These are phyloP conservation scores for Mycosphaerella sp. DNA, from an alignment of 2,329 filamentous ascomycete genomes.

Conservation along the genomic window DNA sequence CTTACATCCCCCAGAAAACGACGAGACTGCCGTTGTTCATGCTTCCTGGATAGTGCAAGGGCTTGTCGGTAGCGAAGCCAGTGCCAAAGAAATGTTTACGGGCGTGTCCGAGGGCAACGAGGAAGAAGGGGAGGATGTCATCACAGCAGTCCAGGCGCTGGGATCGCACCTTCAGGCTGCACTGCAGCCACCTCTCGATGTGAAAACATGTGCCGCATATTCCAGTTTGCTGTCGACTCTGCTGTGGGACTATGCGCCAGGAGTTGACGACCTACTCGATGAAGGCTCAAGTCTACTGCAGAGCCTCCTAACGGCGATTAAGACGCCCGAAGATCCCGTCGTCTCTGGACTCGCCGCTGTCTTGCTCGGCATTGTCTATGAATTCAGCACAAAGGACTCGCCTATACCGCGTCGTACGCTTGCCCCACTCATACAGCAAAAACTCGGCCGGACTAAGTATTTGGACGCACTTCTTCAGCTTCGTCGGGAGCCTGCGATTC, in stretches of 20 bases:
- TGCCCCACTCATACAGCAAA: slow-evolving; percentile 67
- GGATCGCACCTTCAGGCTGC: slow-evolving; percentile 78
- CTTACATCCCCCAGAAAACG: slow-evolving; percentile 59
- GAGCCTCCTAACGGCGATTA: slow-evolving; percentile 34
- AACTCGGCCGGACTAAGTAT: slow-evolving; percentile 80
- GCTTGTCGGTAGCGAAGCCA: slow-evolving; percentile 69
- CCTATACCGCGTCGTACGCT: slow-evolving; percentile 76
- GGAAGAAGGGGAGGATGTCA: slow-evolving; percentile 83
- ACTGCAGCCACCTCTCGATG: slow-evolving; percentile 61
- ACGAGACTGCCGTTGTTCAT: slow-evolving; percentile 87
- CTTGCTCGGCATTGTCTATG: slow-evolving; percentile 81
- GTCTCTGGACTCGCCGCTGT: slow-evolving; percentile 66
- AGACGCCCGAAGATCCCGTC: slow-evolving; percentile 53
- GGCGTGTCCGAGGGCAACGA: slow-evolving; percentile 83
- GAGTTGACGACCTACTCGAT: slow-evolving; percentile 84
- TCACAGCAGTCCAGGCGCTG: slow-evolving; percentile 86
- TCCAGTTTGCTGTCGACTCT: slow-evolving; percentile 82
- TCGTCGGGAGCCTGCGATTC: slow-evolving; percentile 67
- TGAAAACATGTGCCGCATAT: slow-evolving; percentile 74
- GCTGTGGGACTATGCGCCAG: slow-evolving; percentile 87
- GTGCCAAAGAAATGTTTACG: slow-evolving; percentile 74
- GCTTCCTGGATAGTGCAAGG: slow-evolving; percentile 82
- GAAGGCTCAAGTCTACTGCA: slow-evolving; percentile 86
- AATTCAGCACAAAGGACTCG: slow-evolving; percentile 97
- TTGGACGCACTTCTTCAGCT: slow-evolving; percentile 73